Evolutionary conservation across 306 rosid genomes (phyloP), one percentile per base, ranked within the genome.

Genomic region (Cicer cuneatum): DNA sequence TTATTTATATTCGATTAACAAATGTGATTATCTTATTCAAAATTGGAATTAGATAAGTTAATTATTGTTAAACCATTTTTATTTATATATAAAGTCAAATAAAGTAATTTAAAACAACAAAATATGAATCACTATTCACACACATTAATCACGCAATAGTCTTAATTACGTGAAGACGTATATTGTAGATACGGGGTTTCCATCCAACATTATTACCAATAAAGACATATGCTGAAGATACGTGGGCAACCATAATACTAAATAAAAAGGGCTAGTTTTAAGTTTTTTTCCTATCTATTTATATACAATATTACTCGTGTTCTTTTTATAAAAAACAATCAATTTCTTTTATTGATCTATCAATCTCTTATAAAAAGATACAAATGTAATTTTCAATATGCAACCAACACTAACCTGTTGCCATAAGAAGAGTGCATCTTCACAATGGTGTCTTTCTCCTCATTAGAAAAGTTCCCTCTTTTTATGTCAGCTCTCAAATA

Each of bases 361-460:
- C 33, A 29, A 5, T 29, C 0, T 29, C 33, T 29, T 29, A 29
- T 29, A 29, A 29, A 29, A 29, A 29, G 33, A 29, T 29, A 29
- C 33, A 3, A 29, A 29, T 3, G 33, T 29, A 29, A 24, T 24
- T 24, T 24, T 24, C 3, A 29, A 29, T 29, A 29, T 11, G 8
- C 0, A 8, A 58, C 16, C 10, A 5, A 2, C 69, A 77, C 79
- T 37, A 43, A 93, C 98, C 96, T 90, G 78, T 93, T 93, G 33
- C 98, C 98, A 18, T 89, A 39, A 63, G 89, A 76, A 61, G 75
- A 46, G 52, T 88, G 98, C 33, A 91, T 43, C 78, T 88, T 87
- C 11, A 93, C 86, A 47, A 93, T 93, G 73, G 80, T 78, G 61
- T 89, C 86, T 74, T 93, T 97, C 80, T 93, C 98, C 62, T 88